phyloP scores from a whole-genome alignment of 2,329 filamentous ascomycete species.

The Beauveria sp. region DNA sequence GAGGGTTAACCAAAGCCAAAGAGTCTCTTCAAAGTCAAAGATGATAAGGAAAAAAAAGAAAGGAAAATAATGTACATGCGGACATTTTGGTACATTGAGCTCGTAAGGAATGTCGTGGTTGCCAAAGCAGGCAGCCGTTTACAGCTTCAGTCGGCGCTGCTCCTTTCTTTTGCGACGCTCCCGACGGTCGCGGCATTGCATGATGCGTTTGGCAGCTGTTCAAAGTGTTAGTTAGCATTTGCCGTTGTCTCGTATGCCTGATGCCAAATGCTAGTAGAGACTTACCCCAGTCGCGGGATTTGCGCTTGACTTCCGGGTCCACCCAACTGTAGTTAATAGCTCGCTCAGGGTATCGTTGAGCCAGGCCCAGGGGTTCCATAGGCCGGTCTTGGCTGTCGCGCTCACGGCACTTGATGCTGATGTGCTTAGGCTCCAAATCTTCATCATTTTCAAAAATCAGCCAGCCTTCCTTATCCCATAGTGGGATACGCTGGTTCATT shows the following conservation, averaged over 20 bases:
- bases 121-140: constrained; percentile 10
- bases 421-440: constrained; percentile 28
- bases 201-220: constrained; percentile 26
- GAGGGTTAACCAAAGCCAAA: background rate
- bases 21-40: background rate
- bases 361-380: constrained; percentile 29
- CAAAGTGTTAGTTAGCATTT: constrained; percentile 14
- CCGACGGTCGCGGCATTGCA: constrained; percentile 29
- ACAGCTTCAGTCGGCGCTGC: constrained; percentile 29
- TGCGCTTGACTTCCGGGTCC: constrained; percentile 28
- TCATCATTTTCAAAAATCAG: constrained; percentile 33
- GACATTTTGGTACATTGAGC: constrained; percentile 12
- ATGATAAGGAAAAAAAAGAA: background rate
- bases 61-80: constrained; percentile 6
- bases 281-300: constrained; percentile 34
- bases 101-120: constrained; percentile 13
- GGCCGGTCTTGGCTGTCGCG: constrained; percentile 29
- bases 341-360: constrained; percentile 39
- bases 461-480: constrained; percentile 33
- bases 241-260: background rate
- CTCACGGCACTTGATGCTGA: constrained; percentile 33
- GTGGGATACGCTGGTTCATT: constrained; percentile 34
- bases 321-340: constrained; percentile 41
- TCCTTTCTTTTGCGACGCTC: constrained; percentile 32
- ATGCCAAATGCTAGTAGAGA: constrained; percentile 12